Conservation (phyloP, 2,329 filamentous ascomycete genomes). For the Diaporthe sp. region DNA sequence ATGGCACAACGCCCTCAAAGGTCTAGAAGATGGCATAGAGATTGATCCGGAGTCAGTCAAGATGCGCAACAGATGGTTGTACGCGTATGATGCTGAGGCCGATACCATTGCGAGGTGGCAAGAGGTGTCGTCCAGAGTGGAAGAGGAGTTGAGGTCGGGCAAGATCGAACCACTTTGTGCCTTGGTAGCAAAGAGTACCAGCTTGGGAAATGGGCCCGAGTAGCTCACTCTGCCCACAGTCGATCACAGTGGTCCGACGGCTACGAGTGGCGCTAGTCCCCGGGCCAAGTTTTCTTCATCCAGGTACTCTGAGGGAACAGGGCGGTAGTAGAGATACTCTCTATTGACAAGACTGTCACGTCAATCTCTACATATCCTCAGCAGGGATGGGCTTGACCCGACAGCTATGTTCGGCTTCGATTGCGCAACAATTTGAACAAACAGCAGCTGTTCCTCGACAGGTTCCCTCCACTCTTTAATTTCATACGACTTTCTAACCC, state of each 20-base stretch:
- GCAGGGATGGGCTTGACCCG: background rate
- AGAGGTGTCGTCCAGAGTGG: constrained; percentile 50
- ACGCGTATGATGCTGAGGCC: constrained; percentile 57
- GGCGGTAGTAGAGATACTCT: background rate
- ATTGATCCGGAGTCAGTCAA: constrained; percentile 57
- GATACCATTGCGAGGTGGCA: constrained; percentile 54
- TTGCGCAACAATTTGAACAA: background rate
- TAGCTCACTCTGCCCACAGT: background rate
- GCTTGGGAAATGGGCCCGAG: no score
- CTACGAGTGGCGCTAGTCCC: background rate
- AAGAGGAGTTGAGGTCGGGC: constrained; percentile 47
- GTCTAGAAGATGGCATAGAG: constrained; percentile 52
- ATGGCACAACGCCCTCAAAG: constrained; percentile 55
- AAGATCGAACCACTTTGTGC: constrained; percentile 40
- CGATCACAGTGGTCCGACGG: background rate
- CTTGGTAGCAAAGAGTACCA: background rate
- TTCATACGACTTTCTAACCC: no score
- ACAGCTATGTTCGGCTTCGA: background rate
- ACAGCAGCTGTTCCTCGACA: background rate
- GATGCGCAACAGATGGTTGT: constrained; percentile 59
- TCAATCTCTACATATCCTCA: background rate
- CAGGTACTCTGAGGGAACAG: background rate
- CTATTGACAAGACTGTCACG: no score
- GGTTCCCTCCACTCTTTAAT: background rate
- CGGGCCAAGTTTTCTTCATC: background rate